Evolutionary conservation across 2,329 filamentous ascomycete species (phyloP).

Genomic region (Fusarium coicis): DNA sequence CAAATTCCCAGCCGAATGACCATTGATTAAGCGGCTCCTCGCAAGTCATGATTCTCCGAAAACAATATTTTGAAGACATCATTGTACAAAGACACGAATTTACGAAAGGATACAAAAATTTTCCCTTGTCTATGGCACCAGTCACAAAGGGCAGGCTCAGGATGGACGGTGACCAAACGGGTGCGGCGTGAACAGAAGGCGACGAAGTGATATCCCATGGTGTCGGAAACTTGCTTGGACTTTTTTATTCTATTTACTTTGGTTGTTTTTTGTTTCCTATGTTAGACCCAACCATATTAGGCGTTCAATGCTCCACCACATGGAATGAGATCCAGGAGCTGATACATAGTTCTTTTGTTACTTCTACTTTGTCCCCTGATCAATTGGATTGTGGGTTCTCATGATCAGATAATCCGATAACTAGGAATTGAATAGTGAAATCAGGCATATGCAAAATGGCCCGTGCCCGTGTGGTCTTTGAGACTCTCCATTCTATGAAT

Average conservation of each 20-base stretch:
- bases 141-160: constrained; percentile 46
- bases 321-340: constrained; percentile 40
- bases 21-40: constrained; percentile 61
- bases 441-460: not conserved
- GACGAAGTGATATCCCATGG: constrained; percentile 45
- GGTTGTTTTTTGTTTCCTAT: constrained; percentile 35
- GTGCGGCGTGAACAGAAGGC: constrained; percentile 43
- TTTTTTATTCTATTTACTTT: constrained; percentile 30
- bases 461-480: not conserved
- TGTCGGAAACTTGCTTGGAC: constrained; percentile 40
- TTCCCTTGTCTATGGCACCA: constrained; percentile 41
- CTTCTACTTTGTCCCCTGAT: constrained; percentile 12
- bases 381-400: constrained; percentile 18
- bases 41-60: constrained; percentile 15
- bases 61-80: constrained; percentile 6
- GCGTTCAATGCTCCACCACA: constrained; percentile 41
- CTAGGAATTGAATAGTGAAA: constrained; percentile 9
- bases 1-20: constrained; percentile 68
- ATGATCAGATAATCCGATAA: constrained; percentile 8
- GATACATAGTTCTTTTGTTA: constrained; percentile 25
- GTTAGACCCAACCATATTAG: constrained; percentile 39
- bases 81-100: constrained; percentile 53
- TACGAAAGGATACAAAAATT: constrained; percentile 46
- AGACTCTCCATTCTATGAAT: not conserved
- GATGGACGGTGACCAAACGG: constrained; percentile 41